A percentile compares a stretch with the other conserved stretches of the same genome.
Evolutionary conservation across 768 basidiomycete genomes (phyloP).

Genomic region (Amanita subjunquillea): DNA sequence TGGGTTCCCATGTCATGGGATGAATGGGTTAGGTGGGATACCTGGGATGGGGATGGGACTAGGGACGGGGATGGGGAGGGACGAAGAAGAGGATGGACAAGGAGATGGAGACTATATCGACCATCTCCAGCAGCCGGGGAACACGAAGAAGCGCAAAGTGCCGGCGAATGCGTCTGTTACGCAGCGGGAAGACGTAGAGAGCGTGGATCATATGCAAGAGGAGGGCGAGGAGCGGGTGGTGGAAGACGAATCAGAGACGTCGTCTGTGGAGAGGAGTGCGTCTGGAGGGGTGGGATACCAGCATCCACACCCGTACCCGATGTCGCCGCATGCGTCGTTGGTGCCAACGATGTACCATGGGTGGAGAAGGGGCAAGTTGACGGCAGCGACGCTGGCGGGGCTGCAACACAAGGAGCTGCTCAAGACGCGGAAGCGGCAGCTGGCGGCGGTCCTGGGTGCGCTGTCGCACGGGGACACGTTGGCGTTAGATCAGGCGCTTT

Average conservation of each 20-base stretch:
- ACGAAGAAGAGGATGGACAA: slow-evolving; percentile 38
- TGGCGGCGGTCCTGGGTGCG: slow-evolving; percentile 60
- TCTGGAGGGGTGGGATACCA: background rate
- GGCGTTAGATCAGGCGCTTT: slow-evolving; percentile 71
- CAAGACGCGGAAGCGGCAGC: slow-evolving; percentile 56
- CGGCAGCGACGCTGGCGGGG: slow-evolving; percentile 54
- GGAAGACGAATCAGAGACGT: slow-evolving; percentile 13
- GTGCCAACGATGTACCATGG: slow-evolving; percentile 10
- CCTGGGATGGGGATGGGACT: slow-evolving; percentile 10
- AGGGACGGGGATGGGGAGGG: slow-evolving; percentile 9
- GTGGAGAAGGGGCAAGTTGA: slow-evolving; percentile 34
- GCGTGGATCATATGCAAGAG: slow-evolving; percentile 14
- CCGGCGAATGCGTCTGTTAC: slow-evolving; percentile 54
- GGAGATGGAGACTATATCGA: slow-evolving; percentile 57
- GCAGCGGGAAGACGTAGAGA: slow-evolving; percentile 34
- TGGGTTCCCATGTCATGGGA: slow-evolving; percentile 7
- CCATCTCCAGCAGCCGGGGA: slow-evolving; percentile 66
- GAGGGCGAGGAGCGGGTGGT: slow-evolving; percentile 14
- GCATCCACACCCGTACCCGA: background rate
- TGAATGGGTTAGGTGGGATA: background rate
- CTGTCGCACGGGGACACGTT: slow-evolving; percentile 59
- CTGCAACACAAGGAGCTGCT: slow-evolving; percentile 70
- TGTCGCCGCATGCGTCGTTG: slow-evolving; percentile 3
- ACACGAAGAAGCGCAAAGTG: slow-evolving; percentile 85
- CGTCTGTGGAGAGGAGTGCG: background rate